Percentiles rank a stretch among this genome's conserved stretches.
Evolutionary conservation across 352 stramenopile genomes (phyloP).

Genomic region (Pythium plurisporium): DNA sequence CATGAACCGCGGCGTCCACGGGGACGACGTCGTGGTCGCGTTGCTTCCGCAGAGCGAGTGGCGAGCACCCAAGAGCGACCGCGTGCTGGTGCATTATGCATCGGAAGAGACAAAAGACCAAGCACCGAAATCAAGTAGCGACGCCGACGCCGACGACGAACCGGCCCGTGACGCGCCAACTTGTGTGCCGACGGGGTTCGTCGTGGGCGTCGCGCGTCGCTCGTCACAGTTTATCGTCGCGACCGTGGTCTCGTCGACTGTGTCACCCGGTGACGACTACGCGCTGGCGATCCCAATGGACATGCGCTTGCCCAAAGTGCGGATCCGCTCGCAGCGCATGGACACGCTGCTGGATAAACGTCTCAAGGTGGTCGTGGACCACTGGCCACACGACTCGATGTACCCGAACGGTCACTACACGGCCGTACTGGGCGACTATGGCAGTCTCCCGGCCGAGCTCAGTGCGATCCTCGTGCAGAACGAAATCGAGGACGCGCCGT

Average conservation of each 20-base stretch:
- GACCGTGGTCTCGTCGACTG: conserved; percentile 66
- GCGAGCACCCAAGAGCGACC: conserved; percentile 59
- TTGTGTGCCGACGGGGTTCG: conserved; percentile 64
- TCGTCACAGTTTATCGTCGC: conserved; percentile 60
- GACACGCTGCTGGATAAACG: conserved; percentile 71
- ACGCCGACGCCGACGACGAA: background rate
- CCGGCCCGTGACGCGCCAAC: background rate
- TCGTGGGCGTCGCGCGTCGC: conserved; percentile 86
- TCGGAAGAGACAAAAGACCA: conserved; percentile 35
- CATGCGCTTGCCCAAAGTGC: conserved; percentile 69
- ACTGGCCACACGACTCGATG: conserved; percentile 69
- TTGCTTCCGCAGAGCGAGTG: conserved; percentile 83
- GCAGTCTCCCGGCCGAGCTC: conserved; percentile 72
- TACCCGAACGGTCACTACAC: conserved; percentile 83
- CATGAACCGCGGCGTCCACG: conserved; percentile 97
- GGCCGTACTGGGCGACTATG: conserved; percentile 53
- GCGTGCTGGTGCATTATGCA: conserved; percentile 65
- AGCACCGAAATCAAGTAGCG: conserved; percentile 11
- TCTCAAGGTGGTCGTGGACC: conserved; percentile 79
- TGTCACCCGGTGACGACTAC: conserved; percentile 54
- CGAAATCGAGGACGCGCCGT: conserved; percentile 76
- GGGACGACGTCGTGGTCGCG: conserved; percentile 95
- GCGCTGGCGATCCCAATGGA: conserved; percentile 83
- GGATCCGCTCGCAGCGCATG: conserved; percentile 74
- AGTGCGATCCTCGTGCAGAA: conserved; percentile 79